Conservation (phyloP, 768 basidiomycete genomes). For the Hypholoma sublateritium region DNA sequence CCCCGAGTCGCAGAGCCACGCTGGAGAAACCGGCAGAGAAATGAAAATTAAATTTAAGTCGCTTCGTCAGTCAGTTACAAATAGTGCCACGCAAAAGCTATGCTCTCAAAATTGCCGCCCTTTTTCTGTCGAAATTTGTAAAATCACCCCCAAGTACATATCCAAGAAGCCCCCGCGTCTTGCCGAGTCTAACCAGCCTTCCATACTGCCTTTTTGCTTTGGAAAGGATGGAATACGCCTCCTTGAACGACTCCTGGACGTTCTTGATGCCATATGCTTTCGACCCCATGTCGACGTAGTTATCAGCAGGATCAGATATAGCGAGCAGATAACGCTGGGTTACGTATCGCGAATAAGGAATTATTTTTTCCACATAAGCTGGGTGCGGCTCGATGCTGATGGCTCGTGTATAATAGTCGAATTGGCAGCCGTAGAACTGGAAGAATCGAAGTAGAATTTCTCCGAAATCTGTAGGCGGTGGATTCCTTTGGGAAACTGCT, state of each 20-base stretch:
- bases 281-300: slow-evolving; percentile 19
- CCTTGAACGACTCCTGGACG: slow-evolving; percentile 19
- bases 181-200: background rate
- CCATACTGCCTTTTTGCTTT: background rate
- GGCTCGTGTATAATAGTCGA: slow-evolving; percentile 16
- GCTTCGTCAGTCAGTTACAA: too few relatives aligned
- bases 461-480: slow-evolving; percentile 12
- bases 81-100: too few relatives aligned
- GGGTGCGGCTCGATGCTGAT: slow-evolving; percentile 20
- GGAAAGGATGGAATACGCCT: slow-evolving; percentile 11
- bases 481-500: background rate
- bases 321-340: slow-evolving; percentile 19
- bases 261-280: slow-evolving; percentile 28
- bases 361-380: slow-evolving; percentile 10
- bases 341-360: slow-evolving; percentile 5
- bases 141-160: background rate
- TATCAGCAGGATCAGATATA: slow-evolving; percentile 23
- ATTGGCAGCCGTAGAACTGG: slow-evolving; percentile 23
- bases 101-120: too few relatives aligned
- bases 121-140: background rate
- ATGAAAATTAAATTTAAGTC: too few relatives aligned
- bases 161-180: background rate
- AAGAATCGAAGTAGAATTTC: slow-evolving; percentile 19
- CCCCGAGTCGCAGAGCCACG: too few relatives aligned
- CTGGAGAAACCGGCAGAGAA: too few relatives aligned